Conservation (phyloP, 2,329 filamentous ascomycete genomes). For the Fusarium sp. region DNA sequence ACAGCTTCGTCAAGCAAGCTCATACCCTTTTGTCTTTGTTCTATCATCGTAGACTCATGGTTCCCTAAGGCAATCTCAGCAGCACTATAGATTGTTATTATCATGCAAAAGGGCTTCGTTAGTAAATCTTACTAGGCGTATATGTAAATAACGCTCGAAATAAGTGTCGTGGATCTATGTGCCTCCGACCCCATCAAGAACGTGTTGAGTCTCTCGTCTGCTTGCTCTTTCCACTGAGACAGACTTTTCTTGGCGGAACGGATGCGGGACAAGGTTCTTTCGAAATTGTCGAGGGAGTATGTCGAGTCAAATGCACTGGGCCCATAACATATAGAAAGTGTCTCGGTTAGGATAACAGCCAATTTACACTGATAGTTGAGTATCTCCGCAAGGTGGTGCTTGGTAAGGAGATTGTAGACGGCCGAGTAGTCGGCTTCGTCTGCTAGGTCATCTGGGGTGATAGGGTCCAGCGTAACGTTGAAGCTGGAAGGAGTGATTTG, state of each 20-base stretch:
- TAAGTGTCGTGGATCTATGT: constrained; percentile 16
- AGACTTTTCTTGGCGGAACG: background rate
- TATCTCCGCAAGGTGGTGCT: constrained; percentile 3
- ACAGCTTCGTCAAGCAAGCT: constrained; percentile 18
- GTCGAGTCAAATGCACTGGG: constrained; percentile 15
- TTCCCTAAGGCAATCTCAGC: constrained; percentile 28
- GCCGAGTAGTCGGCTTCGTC: background rate
- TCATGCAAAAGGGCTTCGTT: too few species aligned
- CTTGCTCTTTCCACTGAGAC: background rate
- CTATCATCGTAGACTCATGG: constrained; percentile 30
- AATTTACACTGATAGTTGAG: constrained; percentile 8
- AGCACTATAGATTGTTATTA: constrained; percentile 11
- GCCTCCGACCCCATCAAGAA: background rate
- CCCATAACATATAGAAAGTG: constrained; percentile 12
- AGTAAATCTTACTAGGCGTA: constrained; percentile 32
- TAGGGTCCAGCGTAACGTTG: background rate
- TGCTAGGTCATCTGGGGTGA: background rate
- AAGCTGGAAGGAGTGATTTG: constrained; percentile 23
- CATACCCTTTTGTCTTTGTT: constrained; percentile 32
- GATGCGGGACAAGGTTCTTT: constrained; percentile 1
- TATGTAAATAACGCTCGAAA: constrained; percentile 32
- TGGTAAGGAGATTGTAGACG: background rate
- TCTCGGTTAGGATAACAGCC: constrained; percentile 12
- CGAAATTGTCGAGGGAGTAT: constrained; percentile 13
- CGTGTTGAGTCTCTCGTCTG: background rate